Base-by-base conservation (phyloP, 768 basidiomycete species). In the Boletus reticulatus region DNA sequence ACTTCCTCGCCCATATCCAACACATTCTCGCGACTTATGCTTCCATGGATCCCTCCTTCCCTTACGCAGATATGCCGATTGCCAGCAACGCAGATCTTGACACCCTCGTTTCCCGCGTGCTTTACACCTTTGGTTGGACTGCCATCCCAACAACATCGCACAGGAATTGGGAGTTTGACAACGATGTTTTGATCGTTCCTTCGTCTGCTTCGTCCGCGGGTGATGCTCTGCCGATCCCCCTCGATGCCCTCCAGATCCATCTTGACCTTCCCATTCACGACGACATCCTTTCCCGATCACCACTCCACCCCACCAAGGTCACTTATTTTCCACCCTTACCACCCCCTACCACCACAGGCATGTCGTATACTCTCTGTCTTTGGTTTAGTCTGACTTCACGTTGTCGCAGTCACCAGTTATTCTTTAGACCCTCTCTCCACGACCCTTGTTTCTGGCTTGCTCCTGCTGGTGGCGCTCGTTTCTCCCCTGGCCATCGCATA, bases 1-100 rank as follows among this genome's bases (percentile, higher is more conserved):
- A 71, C 56, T 70, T 73, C 50, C 56, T 64, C 29, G 43, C 52
- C 37, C 73, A 79, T 61, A 70, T 78, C 37, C 68, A 72, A 43
- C 74, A 77, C 43, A 80, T 78, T 73, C 75, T 84, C 31, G 76
- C 80, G 61, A 57, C 61, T 16, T 75, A 81, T 59, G 75, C 81
- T 38, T 79, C 80, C 20, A 70, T 72, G 50, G 69, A 78, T 41
- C 62, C 66, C 27, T 58, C 48, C 53, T 68, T 59, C 66, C 67
- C 60, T 50, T 67, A 66, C 62, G 69, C 43, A 66, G 62, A 58
- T 53, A 53, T 7, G 27, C 59, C 55, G 43, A 55, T 64, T 42
- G 48, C 55, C 31, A 55, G 48, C 57, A 59, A 34, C 43, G 53
- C 51, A 50, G 66, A 70, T 67, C 76, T 84, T 32, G 82, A 83